Base-by-base conservation (phyloP, 345 rosid genomes). In the Rhizophora mangle region DNA sequence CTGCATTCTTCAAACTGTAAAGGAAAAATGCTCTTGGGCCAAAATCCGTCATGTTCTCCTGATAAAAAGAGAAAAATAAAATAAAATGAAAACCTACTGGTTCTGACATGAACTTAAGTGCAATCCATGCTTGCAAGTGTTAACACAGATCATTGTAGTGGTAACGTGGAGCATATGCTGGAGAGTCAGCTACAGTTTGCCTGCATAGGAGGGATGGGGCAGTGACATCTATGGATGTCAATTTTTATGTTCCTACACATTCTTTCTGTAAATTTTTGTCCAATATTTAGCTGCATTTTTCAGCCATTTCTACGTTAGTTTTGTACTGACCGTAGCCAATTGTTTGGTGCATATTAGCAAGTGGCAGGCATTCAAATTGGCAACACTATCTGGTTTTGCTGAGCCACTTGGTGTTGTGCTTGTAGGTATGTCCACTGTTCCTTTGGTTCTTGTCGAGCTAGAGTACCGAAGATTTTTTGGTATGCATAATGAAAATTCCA, bases 321-420 rank as follows among this genome's bases (percentile, higher is more conserved):
- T 62, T 9, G 65, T 55, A 43, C 49, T 43, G 49, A 43, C 18
- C 19, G 3, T 43, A 43, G 49, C 18, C 49, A 43, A 43, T 43
- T 43, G 16, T 43, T 43, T 13, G 49, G 49, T 43, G 19, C 15
- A 43, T 80, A 65, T 77, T 88, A 95, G 99, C 88, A 95, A 95
- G 85, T 95, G 99, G 99, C 89, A 92, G 82, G 99, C 97, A 60
- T 95, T 95, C 88, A 95, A 95, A 80, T 79, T 95, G 78, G 96
- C 97, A 36, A 84, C 97, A 31, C 91, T 95, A 61, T 92, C 99
- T 80, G 97, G 99, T 76, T 82, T 95, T 47, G 97, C 96, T 3
- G 99, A 95, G 85, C 99, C 99, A 37, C 92, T 95, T 24, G 99
- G 99, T 32, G 99, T 95, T 56, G 75, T 95, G 36, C 82, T 91